Base-by-base conservation (phyloP, 768 basidiomycete species). In the Megacollybia marginata region DNA sequence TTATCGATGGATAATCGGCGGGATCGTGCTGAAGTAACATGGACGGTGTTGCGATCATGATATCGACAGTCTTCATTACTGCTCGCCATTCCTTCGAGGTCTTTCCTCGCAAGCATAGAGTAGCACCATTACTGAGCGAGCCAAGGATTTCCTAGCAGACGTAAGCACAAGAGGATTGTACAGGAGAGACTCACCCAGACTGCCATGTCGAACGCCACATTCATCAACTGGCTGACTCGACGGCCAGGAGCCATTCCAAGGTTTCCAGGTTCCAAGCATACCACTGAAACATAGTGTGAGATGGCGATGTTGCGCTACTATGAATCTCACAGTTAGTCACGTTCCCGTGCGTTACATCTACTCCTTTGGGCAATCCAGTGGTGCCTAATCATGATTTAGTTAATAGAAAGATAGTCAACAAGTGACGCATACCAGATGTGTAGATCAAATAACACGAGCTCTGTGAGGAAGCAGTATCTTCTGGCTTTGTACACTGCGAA, bases 141-240 rank as follows among this genome's bases (percentile, higher is more conserved):
- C 69, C 70, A 16, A 74, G 66, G 12, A 70, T 69, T 56, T 75
- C 72, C 65, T 45, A 63, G 12, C n/a, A 44, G 20, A 32, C 16
- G 7, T 19, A 33, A 36, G 23, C 28, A 35, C 57, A 54, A 49
- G 55, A 20, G 57, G 55, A 11, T 54, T 48, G 16, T 53, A 54
- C 19, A 40, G 33, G 15, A 18, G 33, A 34, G n/a, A 4, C 15
- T 13, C 18, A 40, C 38, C 82, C 82, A 83, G 18, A 77, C 79
- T 40, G 76, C 78, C 79, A 83, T 82, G 55, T 83, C 82, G 56
- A 82, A 83, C 4, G 80, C 75, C 40, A 83, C 74, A 53, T 82
- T 82, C 63, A 83, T 71, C 23, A 82, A 63, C 55, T 82, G 80
- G 7, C 78, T 72, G 18, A 82, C 78, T 11, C 76, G 71, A 28